phyloP scores from a whole-genome alignment of 192 early-diverging fungal genomes.

The Entophlyctis luteolus region DNA sequence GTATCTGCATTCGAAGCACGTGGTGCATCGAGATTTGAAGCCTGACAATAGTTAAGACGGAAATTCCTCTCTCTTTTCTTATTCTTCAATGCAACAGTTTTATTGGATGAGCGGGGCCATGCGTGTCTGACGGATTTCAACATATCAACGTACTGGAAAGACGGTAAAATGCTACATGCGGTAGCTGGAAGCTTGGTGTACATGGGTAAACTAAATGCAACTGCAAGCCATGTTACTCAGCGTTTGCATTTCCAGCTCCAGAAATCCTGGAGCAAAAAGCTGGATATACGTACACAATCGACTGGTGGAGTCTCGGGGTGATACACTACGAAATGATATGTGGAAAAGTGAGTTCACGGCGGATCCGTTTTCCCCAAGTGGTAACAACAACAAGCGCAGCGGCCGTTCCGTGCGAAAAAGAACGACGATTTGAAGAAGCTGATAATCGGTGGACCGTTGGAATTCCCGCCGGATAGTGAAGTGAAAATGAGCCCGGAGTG shows the following conservation, averaged over 20 bases:
- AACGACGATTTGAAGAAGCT: constrained; percentile 63
- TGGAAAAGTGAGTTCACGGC: constrained; percentile 35
- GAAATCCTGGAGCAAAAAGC: constrained; percentile 35
- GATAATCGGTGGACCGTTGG: constrained; percentile 63
- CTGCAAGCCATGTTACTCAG: not conserved
- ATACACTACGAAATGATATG: constrained; percentile 84
- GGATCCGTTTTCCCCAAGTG: not conserved
- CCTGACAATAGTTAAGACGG: constrained; percentile 29
- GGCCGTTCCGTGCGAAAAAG: constrained; percentile 73
- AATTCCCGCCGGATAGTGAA: constrained; percentile 43
- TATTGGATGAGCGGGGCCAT: constrained; percentile 47
- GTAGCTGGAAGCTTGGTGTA: constrained; percentile 61
- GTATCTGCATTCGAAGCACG: constrained; percentile 46
- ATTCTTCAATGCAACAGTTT: constrained; percentile 24
- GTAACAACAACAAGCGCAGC: not conserved
- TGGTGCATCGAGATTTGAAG: constrained; percentile 53
- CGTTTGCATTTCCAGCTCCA: constrained; percentile 21
- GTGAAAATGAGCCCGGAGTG: constrained; percentile 19
- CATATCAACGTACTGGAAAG: constrained; percentile 40
- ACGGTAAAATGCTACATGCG: constrained; percentile 36
- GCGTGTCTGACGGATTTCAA: constrained; percentile 54
- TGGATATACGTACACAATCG: constrained; percentile 79
- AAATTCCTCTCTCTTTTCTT: not conserved
- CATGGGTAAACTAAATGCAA: constrained; percentile 50
- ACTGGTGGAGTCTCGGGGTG: constrained; percentile 97